Percentiles rank a stretch among this genome's conserved stretches.
phyloP scores from a whole-genome alignment of 2,329 filamentous ascomycete genomes.

The Scopulariopsis brevicaulis region DNA sequence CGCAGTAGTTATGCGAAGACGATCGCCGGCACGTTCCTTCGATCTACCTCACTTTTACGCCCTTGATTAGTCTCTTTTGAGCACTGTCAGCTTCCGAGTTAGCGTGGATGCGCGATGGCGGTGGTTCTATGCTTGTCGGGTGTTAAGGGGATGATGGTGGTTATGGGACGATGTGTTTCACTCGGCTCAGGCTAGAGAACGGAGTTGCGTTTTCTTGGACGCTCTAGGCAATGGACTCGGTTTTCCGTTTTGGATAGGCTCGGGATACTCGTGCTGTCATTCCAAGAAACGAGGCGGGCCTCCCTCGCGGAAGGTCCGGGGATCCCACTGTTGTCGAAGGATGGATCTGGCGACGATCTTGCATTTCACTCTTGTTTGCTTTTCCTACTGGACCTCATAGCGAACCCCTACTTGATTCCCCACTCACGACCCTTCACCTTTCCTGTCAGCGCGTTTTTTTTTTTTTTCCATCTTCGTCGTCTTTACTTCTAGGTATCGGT shows the following conservation, averaged over 20 bases:
- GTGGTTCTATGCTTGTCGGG: background rate
- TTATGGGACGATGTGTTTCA: background rate
- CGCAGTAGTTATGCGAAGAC: constrained; percentile 31
- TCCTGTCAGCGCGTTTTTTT: background rate
- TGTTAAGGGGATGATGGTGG: background rate
- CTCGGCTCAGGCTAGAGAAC: background rate
- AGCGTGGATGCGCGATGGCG: background rate
- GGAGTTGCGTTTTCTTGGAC: background rate
- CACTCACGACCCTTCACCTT: background rate
- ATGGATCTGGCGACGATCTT: background rate
- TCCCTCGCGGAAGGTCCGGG: background rate
- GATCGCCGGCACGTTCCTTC: constrained; percentile 5
- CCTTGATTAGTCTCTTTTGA: constrained; percentile 7
- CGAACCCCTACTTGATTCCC: background rate
- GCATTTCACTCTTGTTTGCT: background rate
- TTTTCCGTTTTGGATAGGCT: background rate
- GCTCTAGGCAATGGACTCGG: background rate
- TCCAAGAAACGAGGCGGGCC: background rate
- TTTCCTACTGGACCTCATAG: background rate
- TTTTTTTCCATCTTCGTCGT: background rate
- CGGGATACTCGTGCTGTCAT: background rate
- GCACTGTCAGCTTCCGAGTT: background rate
- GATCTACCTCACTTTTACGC: constrained; percentile 4
- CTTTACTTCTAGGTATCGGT: background rate
- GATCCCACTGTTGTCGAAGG: background rate